A percentile compares a stretch with the other conserved stretches of the same genome.
These are phyloP conservation scores for Lasiodiplodia sp. DNA, from an alignment of 2,329 filamentous ascomycete genomes.

Conservation along the genomic window DNA sequence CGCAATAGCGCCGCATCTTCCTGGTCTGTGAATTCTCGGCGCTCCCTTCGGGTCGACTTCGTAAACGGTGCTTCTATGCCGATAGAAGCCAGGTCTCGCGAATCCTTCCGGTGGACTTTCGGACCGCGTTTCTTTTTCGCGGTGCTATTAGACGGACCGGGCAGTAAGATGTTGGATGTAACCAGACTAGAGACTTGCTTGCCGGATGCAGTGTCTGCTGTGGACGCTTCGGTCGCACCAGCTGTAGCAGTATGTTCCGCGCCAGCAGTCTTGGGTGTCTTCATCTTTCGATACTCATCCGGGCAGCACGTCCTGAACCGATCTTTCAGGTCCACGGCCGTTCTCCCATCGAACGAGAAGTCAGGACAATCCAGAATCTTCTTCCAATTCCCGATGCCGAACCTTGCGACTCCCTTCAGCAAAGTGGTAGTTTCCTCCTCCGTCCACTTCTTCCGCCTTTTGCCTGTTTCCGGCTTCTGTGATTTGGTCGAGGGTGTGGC, in stretches of 20 bases:
- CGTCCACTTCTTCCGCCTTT: constrained; percentile 63
- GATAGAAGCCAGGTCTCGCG: constrained; percentile 49
- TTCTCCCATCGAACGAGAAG: constrained; percentile 64
- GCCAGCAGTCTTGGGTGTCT: constrained; percentile 9
- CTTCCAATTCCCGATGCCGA: constrained; percentile 71
- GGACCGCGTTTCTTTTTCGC: constrained; percentile 29
- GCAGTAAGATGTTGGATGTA: constrained; percentile 10
- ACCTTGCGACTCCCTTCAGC: constrained; percentile 65
- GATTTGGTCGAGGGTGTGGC: neutral
- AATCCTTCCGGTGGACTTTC: constrained; percentile 36
- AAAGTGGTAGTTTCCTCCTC: constrained; percentile 67
- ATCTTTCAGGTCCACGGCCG: constrained; percentile 70
- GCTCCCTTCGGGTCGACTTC: constrained; percentile 59
- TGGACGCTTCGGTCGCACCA: neutral
- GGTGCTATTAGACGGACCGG: neutral
- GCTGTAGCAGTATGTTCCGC: neutral
- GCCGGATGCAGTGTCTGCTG: neutral
- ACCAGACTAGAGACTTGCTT: constrained; percentile 15
- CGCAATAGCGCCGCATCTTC: constrained; percentile 67
- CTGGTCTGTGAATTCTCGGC: constrained; percentile 61
- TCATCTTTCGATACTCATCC: constrained; percentile 50
- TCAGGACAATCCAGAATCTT: constrained; percentile 65
- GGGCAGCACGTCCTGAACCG: constrained; percentile 65
- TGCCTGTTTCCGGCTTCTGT: constrained; percentile 11
- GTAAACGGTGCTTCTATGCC: constrained; percentile 60